Evolutionary conservation across 106 monocot species (phyloP), one percentile per base, ranked within the genome.

Genomic region (Allium fistulosum): DNA sequence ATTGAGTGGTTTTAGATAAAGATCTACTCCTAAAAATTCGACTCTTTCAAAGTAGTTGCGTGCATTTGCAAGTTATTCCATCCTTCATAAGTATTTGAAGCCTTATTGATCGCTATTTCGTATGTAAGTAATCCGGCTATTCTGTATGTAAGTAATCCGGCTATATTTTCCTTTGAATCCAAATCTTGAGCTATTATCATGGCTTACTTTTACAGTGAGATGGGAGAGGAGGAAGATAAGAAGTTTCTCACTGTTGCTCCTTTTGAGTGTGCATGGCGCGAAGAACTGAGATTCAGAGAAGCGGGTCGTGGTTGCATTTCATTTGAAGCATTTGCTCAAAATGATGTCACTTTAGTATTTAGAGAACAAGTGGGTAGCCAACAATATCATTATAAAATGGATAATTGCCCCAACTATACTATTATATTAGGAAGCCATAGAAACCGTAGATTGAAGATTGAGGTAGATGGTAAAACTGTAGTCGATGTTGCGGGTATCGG

Each of bases 311-410:
- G 96, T n/a, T 96, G 96, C 67, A 65, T 96, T 46, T 75, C 88
- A 52, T 96, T 96, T 56, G 96, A 96, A 68, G 96, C 96, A 67
- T 88, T 81, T 62, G 96, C 96, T 10, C 92, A 88, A 17, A 96
- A 96, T 66, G 96, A 96, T 80, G 88, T 96, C 57, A 96, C 96
- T 8, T 69, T 96, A 75, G 88, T 96, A 56, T 96, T 96, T 48
- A 81, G 96, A 57, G 88, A 96, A 69, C 96, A 96, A 70, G 78
- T 80, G 14, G 92, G 96, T 9, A 96, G 86, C 76, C 91, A 84
- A 26, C 78, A 88, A 58, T 92, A 96, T 69, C 88, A 92, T 62
- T 96, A 96, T 71, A 96, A 84, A 57, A 92, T 86, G 84, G 96
- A 96, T 61, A 96, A 82, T 58, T 65, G 79, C 50, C 92, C 86